Base-by-base conservation (phyloP, 2,329 filamentous ascomycete genomes). In the Xylaria digitata region DNA sequence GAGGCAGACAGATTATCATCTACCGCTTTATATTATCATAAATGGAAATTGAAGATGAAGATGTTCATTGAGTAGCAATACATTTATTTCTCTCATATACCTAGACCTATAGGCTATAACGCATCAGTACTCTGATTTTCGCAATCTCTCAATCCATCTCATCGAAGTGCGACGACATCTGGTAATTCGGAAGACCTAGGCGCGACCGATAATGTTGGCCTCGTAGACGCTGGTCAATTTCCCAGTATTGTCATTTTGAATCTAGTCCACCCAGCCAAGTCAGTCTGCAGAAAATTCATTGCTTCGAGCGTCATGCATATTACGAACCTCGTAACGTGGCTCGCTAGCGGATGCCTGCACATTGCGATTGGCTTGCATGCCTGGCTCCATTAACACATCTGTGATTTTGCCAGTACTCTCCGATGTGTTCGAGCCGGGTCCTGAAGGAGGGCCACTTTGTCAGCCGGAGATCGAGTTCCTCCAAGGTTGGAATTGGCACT, bases 191-290 rank as follows among this genome's bases (percentile, higher is more conserved):
- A 32, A 11, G n/a, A 54, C 26, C 34, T 63, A 73, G 43, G 66
- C 73, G 9, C 63, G 48, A 2, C 72, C 70, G 7, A 75, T 65
- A 32, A 75, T 70, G 61, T 75, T 75, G 55, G 69, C 69, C 70
- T 75, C 74, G 66, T 73, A 74, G 21, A 75, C 54, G 30, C 71
- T 70, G 0, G 74, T 73, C 55, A 69, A 1, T 58, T 73, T 75
- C 8, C 74, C 74, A 2, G 74, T 75, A 52, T 73, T 74, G 21
- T 75, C 72, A n/a, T 75, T 75, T 57, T 68, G 63, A 49, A 75
- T 75, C 74, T 75, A 11, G 34, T 1, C 6, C 19, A 8, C 30
- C 54, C 19, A 21, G 34, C 52, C 32, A 57, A 37, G 26, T 43
- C n/a, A 40, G 30, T 23, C n/a, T 26, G n/a, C 4, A 21, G 17